Percentiles rank a stretch among this genome's conserved stretches.
Evolutionary conservation across 2,329 filamentous ascomycete species (phyloP).

Genomic region (Paracoccidioides lutzii): DNA sequence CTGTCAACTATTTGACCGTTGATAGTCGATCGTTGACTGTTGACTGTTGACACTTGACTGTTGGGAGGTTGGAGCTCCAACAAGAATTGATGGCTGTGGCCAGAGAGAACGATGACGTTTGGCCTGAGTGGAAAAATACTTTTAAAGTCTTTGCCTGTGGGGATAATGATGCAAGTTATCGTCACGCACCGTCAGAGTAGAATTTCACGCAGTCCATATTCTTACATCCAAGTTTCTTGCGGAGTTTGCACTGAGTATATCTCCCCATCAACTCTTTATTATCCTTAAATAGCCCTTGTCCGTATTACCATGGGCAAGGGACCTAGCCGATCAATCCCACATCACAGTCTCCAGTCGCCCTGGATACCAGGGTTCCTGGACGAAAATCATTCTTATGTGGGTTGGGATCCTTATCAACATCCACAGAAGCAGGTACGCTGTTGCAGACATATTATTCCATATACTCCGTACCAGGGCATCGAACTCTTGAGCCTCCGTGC

Average conservation of each 20-base stretch:
- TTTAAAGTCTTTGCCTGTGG: neutral
- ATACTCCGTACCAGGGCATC: too few species aligned
- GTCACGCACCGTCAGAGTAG: too few species aligned
- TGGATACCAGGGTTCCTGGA: neutral
- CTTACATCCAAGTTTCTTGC: too few species aligned
- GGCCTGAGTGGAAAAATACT: neutral
- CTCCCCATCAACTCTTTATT: neutral
- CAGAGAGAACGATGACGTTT: neutral
- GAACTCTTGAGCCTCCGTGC: too few species aligned
- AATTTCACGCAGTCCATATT: neutral
- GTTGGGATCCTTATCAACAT: neutral
- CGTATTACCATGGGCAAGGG: too few species aligned
- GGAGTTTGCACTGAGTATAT: neutral
- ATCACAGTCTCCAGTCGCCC: neutral
- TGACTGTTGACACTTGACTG: too few species aligned
- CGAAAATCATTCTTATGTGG: neutral
- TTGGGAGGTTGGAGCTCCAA: too few species aligned
- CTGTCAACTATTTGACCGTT: too few species aligned
- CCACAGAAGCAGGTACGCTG: neutral
- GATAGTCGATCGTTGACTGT: too few species aligned
- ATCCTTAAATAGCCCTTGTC: neutral
- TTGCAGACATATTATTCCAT: neutral
- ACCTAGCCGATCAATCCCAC: neutral
- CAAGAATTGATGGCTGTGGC: neutral
- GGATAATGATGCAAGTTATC: neutral